Conservation (phyloP, 2,329 filamentous ascomycete species). For the Nemania diffusa region DNA sequence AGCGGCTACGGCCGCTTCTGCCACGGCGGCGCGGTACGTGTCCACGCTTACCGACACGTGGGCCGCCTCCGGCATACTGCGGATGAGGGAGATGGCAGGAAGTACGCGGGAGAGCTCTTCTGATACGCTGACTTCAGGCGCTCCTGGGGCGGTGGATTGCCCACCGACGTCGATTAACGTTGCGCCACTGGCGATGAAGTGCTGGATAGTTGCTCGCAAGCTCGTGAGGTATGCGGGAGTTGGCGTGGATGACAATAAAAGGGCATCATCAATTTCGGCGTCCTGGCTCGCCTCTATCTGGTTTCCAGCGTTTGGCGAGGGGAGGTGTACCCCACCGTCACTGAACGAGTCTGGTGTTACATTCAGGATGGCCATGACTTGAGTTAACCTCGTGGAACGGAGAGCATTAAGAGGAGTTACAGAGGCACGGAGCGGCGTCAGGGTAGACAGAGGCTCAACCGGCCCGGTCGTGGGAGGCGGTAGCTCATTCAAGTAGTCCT, state of each 20-base stretch:
- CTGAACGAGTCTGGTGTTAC: slow-evolving; percentile 97
- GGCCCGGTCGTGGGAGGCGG: slow-evolving; percentile 49
- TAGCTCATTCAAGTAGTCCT: slow-evolving; percentile 71
- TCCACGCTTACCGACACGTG: slow-evolving; percentile 85
- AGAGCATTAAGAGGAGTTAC: slow-evolving; percentile 68
- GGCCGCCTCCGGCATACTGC: slow-evolving; percentile 69
- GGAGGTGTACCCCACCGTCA: slow-evolving; percentile 77
- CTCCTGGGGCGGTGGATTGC: slow-evolving; percentile 87
- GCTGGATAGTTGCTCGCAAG: slow-evolving; percentile 67
- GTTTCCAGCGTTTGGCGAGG: not conserved
- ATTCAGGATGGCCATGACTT: slow-evolving; percentile 94
- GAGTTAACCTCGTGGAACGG: slow-evolving; percentile 69
- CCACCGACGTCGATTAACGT: slow-evolving; percentile 93
- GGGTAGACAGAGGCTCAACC: slow-evolving; percentile 63
- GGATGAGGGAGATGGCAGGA: slow-evolving; percentile 80
- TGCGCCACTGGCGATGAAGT: slow-evolving; percentile 75
- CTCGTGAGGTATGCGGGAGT: slow-evolving; percentile 50
- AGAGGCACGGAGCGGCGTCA: slow-evolving; percentile 64
- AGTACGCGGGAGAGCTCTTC: slow-evolving; percentile 84
- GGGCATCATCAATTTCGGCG: not conserved
- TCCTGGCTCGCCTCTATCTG: not conserved
- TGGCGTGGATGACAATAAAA: slow-evolving; percentile 4
- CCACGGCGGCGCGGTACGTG: slow-evolving; percentile 89
- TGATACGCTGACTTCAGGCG: slow-evolving; percentile 72
- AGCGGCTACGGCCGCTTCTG: slow-evolving; percentile 76